Conservation (phyloP, 2,329 filamentous ascomycete genomes). For the Didymella arachidicola region DNA sequence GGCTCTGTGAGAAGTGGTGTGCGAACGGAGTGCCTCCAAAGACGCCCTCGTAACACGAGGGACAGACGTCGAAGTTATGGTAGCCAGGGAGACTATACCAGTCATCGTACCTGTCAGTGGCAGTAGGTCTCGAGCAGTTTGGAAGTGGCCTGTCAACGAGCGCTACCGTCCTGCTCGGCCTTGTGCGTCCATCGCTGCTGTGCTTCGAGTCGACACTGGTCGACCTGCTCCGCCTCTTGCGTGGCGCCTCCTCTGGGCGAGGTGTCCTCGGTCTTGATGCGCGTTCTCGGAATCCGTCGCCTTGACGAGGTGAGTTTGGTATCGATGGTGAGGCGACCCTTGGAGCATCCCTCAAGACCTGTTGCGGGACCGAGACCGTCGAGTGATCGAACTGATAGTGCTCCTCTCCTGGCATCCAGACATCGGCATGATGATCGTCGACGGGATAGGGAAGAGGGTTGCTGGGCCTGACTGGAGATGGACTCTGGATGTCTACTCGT, state of each 20-base stretch:
- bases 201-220: constrained; percentile 40
- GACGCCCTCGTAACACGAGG: constrained; percentile 75
- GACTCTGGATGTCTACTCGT: constrained; percentile 45
- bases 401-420: constrained; percentile 55
- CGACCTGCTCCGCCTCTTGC: constrained; percentile 33
- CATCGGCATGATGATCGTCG: constrained; percentile 49
- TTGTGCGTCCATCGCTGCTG: constrained; percentile 34
- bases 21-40: constrained; percentile 74
- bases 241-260: constrained; percentile 33
- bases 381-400: constrained; percentile 52
- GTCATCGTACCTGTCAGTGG: constrained; percentile 69
- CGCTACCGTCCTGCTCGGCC: constrained; percentile 18
- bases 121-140: constrained; percentile 71
- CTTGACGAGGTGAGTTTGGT: constrained; percentile 34
- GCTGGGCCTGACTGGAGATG: constrained; percentile 40
- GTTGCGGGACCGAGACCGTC: constrained; percentile 29
- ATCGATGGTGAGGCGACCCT: constrained; percentile 30
- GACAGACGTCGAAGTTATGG: constrained; percentile 80
- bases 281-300: constrained; percentile 23
- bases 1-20: constrained; percentile 69
- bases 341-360: constrained; percentile 37
- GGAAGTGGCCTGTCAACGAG: constrained; percentile 50
- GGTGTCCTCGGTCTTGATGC: constrained; percentile 18
- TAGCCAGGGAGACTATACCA: constrained; percentile 81
- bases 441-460: constrained; percentile 56